Conservation (phyloP, 257 asterid genomes). For the Rauvolfia tetraphylla region DNA sequence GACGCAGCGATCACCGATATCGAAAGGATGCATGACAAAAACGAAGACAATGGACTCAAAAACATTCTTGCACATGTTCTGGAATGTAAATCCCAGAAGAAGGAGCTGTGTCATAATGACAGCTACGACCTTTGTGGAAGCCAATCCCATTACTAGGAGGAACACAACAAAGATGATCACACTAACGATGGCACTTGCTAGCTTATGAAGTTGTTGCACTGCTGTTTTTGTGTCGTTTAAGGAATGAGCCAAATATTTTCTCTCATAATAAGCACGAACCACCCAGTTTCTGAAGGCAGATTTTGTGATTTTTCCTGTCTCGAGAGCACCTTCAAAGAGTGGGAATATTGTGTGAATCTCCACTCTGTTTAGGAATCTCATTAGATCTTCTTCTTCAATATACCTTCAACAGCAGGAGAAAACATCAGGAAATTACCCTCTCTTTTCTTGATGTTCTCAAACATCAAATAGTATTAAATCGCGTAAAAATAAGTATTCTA, state of each 20-base stretch:
- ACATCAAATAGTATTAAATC: too few relatives aligned
- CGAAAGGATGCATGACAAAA: slow-evolving; percentile 69
- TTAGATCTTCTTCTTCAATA: slow-evolving; percentile 57
- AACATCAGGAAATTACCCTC: too few relatives aligned
- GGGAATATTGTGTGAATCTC: slow-evolving; percentile 63
- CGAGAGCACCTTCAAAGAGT: slow-evolving; percentile 60
- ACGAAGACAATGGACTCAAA: slow-evolving; percentile 64
- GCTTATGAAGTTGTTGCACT: slow-evolving; percentile 57
- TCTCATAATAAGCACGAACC: slow-evolving; percentile 60
- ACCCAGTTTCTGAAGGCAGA: slow-evolving; percentile 72
- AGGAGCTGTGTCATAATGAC: slow-evolving; percentile 54
- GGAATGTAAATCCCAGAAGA: slow-evolving; percentile 58
- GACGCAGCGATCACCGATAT: slow-evolving; percentile 65
- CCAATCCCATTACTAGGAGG: slow-evolving; percentile 49
- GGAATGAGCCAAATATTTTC: slow-evolving; percentile 58
- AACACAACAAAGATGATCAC: slow-evolving; percentile 31
- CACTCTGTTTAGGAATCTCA: slow-evolving; percentile 47
- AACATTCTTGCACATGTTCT: slow-evolving; percentile 60
- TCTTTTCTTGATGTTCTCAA: too few relatives aligned
- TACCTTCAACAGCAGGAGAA: slow-evolving; percentile 26
- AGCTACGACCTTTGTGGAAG: slow-evolving; percentile 49
- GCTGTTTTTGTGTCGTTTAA: slow-evolving; percentile 64
- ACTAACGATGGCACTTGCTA: slow-evolving; percentile 50
- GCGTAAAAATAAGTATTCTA: too few relatives aligned
- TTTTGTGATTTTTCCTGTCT: slow-evolving; percentile 55